Evolutionary conservation across 1,139 yeast genomes (phyloP).

Genomic region (Scheffersomyces quercinus): DNA sequence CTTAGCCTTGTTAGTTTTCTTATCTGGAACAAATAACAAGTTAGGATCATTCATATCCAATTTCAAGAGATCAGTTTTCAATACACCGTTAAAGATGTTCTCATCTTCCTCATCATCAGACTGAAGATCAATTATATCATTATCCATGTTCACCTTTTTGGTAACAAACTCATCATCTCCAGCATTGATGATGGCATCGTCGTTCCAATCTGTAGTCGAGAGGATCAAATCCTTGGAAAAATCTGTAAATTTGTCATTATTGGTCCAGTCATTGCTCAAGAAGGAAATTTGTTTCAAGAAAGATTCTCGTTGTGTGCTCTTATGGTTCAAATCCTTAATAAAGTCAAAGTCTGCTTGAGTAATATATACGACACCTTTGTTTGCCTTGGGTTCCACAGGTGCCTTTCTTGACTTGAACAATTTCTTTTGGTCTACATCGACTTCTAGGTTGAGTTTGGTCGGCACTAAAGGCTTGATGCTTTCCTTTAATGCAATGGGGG

Average conservation of each 20-base stretch:
- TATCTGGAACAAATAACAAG: conserved; percentile 61
- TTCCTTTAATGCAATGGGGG: conserved; percentile 44
- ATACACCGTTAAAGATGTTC: conserved; percentile 72
- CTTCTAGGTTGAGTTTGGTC: conserved; percentile 48
- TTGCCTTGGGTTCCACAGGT: conserved; percentile 1
- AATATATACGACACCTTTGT: conserved; percentile 20
- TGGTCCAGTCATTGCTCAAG: conserved; percentile 36
- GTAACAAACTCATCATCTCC: conserved; percentile 21
- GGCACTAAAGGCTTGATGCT: conserved; percentile 61
- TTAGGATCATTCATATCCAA: conserved; percentile 89
- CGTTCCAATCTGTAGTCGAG: conserved; percentile 86
- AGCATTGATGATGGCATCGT: conserved; percentile 60
- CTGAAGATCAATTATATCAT: conserved; percentile 15
- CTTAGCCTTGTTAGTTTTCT: conserved; percentile 22
- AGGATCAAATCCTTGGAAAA: conserved; percentile 62
- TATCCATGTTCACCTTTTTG: conserved; percentile 6
- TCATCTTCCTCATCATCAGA: conserved; percentile 65
- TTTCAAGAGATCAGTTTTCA: conserved; percentile 46
- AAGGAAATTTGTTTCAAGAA: conserved; percentile 30
- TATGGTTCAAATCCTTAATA: conserved; percentile 26
- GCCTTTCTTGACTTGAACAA: conserved; percentile 35
- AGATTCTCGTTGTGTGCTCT: conserved; percentile 19
- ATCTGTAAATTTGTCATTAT: conserved; percentile 39
- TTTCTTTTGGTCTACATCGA: conserved; percentile 48
- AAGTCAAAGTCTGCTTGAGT: conserved; percentile 34